Conservation (phyloP, 1,139 yeast genomes). For the Suhomyces wounanorum region DNA sequence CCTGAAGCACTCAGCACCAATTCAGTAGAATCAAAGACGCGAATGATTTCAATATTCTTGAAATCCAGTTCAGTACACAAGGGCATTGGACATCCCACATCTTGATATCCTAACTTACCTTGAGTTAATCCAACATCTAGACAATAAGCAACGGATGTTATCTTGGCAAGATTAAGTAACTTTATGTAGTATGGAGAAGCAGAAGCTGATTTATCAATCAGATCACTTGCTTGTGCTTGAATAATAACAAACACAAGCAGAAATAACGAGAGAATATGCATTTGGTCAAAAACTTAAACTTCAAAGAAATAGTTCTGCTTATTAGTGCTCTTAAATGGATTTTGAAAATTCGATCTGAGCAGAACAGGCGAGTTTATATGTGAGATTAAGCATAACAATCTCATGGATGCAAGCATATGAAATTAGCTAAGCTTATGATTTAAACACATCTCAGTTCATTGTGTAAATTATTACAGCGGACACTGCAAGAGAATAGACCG, state of each 20-base stretch:
- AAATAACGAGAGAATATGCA: background rate
- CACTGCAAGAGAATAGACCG: conserved; percentile 47
- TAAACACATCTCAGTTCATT: conserved; percentile 44
- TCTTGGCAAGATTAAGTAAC: conserved; percentile 36
- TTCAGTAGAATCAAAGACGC: conserved; percentile 41
- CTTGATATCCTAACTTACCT: conserved; percentile 26
- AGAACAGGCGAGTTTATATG: background rate
- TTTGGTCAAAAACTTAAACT: background rate
- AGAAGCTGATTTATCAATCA: background rate
- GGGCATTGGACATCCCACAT: conserved; percentile 24
- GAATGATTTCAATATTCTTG: conserved; percentile 32
- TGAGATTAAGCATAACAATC: background rate
- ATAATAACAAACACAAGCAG: background rate
- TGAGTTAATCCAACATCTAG: conserved; percentile 30
- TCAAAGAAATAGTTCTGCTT: background rate
- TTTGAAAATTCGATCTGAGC: background rate
- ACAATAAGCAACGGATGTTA: conserved; percentile 44
- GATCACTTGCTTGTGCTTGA: background rate
- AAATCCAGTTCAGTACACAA: conserved; percentile 25
- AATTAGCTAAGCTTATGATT: background rate
- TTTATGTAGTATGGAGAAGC: conserved; percentile 24
- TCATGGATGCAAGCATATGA: background rate
- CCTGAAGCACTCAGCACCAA: conserved; percentile 56
- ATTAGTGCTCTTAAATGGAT: background rate
- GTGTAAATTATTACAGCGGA: conserved; percentile 43